phyloP scores from a whole-genome alignment of 73 alveolate genomes.

The Uronychia binucleata region DNA sequence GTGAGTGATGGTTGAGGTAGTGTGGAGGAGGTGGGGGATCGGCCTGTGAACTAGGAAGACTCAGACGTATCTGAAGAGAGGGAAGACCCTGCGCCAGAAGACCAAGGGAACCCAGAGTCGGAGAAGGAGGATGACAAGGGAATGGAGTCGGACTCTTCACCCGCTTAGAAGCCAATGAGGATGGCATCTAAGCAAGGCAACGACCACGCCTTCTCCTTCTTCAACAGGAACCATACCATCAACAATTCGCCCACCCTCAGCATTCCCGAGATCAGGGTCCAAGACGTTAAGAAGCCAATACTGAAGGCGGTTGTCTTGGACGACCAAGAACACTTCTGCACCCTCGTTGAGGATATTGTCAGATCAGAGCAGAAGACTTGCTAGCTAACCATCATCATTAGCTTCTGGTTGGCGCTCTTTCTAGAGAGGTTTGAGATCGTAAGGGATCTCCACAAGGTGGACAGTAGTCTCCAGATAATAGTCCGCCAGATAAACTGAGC shows the following conservation, averaged over 20 bases:
- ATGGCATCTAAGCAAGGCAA: too few species aligned
- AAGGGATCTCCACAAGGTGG: background rate
- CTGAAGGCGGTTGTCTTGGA: background rate
- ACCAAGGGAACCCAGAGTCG: too few species aligned
- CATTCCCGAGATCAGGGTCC: background rate
- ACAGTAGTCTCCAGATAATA: background rate
- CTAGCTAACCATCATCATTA: background rate
- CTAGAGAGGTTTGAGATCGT: slow-evolving; percentile 2
- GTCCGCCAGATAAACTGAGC: background rate
- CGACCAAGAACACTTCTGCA: background rate
- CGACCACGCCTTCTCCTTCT: too few species aligned
- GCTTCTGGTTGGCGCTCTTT: slow-evolving; percentile 28
- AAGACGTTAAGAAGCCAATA: background rate
- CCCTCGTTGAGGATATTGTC: background rate
- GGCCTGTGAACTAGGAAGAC: too few species aligned
- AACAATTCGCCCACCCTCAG: background rate
- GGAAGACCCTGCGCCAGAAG: too few species aligned
- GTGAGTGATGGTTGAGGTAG: too few species aligned
- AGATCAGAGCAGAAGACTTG: background rate
- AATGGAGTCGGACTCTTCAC: too few species aligned
- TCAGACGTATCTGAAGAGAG: too few species aligned
- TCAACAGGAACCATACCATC: background rate
- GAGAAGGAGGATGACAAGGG: too few species aligned
- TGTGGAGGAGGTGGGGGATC: too few species aligned
- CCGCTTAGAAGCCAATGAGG: too few species aligned